These are phyloP conservation scores for Xylaria grammica DNA, from an alignment of 495 filamentous ascomycete genomes.

Conservation along the genomic window DNA sequence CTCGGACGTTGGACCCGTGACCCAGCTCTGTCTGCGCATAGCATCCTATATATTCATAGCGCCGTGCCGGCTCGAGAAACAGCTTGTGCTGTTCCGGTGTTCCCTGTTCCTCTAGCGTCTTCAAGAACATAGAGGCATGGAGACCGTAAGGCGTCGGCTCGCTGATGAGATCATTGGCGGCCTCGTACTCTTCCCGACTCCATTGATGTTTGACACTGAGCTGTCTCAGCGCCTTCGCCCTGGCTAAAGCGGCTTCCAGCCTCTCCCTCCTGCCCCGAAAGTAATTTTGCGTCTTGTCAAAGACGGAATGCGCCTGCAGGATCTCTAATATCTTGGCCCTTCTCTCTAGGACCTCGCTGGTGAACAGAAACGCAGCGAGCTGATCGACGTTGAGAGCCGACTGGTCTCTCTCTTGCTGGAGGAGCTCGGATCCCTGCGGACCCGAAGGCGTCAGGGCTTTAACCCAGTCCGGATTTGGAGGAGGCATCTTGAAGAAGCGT, in stretches of 20 bases:
- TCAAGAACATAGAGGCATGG: slow-evolving; percentile 71
- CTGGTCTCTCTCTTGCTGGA: slow-evolving; percentile 62
- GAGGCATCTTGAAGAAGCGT: neutral
- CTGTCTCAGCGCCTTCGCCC: slow-evolving; percentile 69
- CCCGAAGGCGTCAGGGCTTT: slow-evolving; percentile 64
- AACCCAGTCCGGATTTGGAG: slow-evolving; percentile 61
- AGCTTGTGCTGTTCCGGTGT: slow-evolving; percentile 71
- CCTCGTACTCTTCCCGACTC: slow-evolving; percentile 63
- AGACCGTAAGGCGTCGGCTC: slow-evolving; percentile 72
- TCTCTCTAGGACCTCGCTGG: slow-evolving; percentile 58
- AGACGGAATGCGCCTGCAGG: slow-evolving; percentile 64
- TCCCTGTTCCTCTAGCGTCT: slow-evolving; percentile 71
- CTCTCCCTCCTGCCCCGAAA: slow-evolving; percentile 67
- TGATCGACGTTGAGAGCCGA: slow-evolving; percentile 49
- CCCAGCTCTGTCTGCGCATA: slow-evolving; percentile 80
- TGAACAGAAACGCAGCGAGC: slow-evolving; percentile 66
- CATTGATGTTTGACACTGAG: slow-evolving; percentile 66
- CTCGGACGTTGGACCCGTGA: slow-evolving; percentile 76
- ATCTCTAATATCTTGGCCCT: slow-evolving; percentile 60
- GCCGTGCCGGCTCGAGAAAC: slow-evolving; percentile 66
- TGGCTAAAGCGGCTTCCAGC: slow-evolving; percentile 64
- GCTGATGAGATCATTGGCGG: slow-evolving; percentile 65
- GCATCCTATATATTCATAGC: slow-evolving; percentile 73
- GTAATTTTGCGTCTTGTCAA: slow-evolving; percentile 74
- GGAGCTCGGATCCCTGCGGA: slow-evolving; percentile 65